A percentile compares a stretch with the other conserved stretches of the same genome.
phyloP scores from a whole-genome alignment of 2,329 filamentous ascomycete species.

The Blastomyces emzantsi region DNA sequence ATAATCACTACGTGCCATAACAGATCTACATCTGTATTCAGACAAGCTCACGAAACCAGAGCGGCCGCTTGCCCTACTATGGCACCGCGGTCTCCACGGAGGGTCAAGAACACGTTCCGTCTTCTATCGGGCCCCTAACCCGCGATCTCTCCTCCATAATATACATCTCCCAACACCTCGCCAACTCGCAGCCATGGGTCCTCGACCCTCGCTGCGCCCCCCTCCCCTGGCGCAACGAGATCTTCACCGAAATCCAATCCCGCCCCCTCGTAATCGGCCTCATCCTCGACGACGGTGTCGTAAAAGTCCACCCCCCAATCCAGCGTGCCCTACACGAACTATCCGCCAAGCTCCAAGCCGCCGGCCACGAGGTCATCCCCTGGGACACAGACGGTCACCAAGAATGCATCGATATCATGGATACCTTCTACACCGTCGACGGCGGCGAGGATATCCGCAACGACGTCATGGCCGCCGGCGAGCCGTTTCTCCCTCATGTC shows the following conservation, averaged over 20 bases:
- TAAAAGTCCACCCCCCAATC: slow-evolving; percentile 52
- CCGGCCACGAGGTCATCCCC: slow-evolving; percentile 46
- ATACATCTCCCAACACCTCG: slow-evolving; percentile 41
- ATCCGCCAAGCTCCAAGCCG: slow-evolving; percentile 52
- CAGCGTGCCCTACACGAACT: slow-evolving; percentile 44
- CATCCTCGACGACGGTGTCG: slow-evolving; percentile 50
- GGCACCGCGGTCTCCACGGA: slow-evolving; percentile 53
- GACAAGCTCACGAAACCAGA: slow-evolving; percentile 6
- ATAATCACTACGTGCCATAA: neutral
- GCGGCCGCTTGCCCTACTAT: slow-evolving; percentile 42
- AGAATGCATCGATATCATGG: slow-evolving; percentile 51
- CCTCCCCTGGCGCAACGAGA: slow-evolving; percentile 45
- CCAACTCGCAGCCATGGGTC: slow-evolving; percentile 44
- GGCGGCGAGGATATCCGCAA: slow-evolving; percentile 54
- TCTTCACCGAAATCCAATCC: slow-evolving; percentile 35
- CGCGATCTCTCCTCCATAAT: slow-evolving; percentile 44
- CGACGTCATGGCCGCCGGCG: slow-evolving; percentile 47
- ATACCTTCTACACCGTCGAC: slow-evolving; percentile 53
- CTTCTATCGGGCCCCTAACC: slow-evolving; percentile 54
- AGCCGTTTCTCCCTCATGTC: slow-evolving; percentile 52
- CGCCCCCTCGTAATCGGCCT: slow-evolving; percentile 52
- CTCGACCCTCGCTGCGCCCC: slow-evolving; percentile 47
- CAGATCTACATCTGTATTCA: neutral
- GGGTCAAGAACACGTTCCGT: slow-evolving; percentile 55
- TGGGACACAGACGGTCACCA: slow-evolving; percentile 47